Evolutionary conservation across 768 basidiomycete genomes (phyloP), one percentile per base, ranked within the genome.

Genomic region (Boletus pseudo-olivaceus): DNA sequence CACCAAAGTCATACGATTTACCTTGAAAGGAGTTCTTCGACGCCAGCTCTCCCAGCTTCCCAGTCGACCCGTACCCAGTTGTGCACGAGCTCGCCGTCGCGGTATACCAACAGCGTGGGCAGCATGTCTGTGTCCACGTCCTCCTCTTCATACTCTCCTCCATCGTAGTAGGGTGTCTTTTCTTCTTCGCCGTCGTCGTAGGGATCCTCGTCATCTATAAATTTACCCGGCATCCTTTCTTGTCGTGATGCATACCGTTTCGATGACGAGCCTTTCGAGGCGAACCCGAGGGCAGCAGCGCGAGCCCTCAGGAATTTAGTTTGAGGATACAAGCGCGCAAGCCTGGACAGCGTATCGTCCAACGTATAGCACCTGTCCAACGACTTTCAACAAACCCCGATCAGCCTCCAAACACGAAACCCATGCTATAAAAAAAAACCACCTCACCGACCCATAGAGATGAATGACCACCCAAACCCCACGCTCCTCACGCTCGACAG

Each of bases 31-130:
- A 88, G 71, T 41, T 88, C 87, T 57, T 88, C 85, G 0, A 91
- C 63, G 26, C 84, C 87, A n/a, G 78, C 78, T 33, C 72, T 64
- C 12, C 83, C 84, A 0, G 86, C 88, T 67, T 90, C 89, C 90
- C 89, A 92, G 67, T 93, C 90, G 5, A 92, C 89, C 26, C 90
- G 78, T 9, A 93, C 87, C 90, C 90, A 93, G 46, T 88, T 89
- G 62, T 90, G 81, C n/a, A 90, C 82, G n/a, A 93, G 80, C 56
- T 90, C 82, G 17, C 90, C 89, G 53, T 81, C 83, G 17, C 83
- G 85, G 62, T 92, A 92, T 5, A 88, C 87, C 12, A 90, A 77
- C 64, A 90, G 67, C 1, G 89, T 90, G 0, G 90, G 89, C 27
- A 91, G 76, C 77, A 91, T 82, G 65, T 91, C 89, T 5, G 84